Evolutionary conservation across 2,329 filamentous ascomycete species (phyloP), one percentile per base, ranked within the genome.

Genomic region (Exutisphaerella laricina): DNA sequence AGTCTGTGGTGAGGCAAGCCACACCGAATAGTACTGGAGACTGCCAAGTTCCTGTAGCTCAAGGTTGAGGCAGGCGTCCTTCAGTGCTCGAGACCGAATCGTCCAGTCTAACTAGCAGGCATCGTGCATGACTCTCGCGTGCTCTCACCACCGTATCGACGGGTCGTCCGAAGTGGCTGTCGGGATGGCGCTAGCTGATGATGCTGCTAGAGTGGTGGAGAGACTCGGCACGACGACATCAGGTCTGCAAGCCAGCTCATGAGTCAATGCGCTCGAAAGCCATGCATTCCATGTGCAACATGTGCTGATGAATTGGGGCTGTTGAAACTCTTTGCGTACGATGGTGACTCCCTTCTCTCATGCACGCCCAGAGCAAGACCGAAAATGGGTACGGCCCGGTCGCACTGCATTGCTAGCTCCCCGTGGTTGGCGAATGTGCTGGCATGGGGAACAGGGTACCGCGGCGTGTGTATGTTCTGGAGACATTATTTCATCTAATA

Each of bases 101-200:
- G n/a, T n/a, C n/a, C n/a, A n/a, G n/a, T n/a, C n/a, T n/a, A 25
- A 32, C 41, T 43, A 28, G 45, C 48, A 46, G 42, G 48, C 34
- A 46, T 51, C 9, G 23, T 51, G 45, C 49, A 48, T 40, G 37
- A 46, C 25, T 41, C 39, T 48, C 49, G 49, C 49, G 49, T 51
- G 43, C 33, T 39, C 39, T 40, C 39, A 45, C 18, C 33, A 43
- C 38, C 39, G 43, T 36, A 30, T 49, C 29, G 42, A 38, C 30
- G 48, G 17, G 39, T 46, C 29, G 37, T 32, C 39, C 45, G 42
- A 41, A 29, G 48, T 51, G 48, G 48, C 43, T 46, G 36, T 45
- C 36, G 34, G 41, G 22, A 36, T 33, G 36, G 36, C 36, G 36
- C 23, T 20, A 26, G n/a, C n/a, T n/a, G 28, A 12, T 18, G 30